Percentiles rank a stretch among this genome's conserved stretches.
phyloP scores from a whole-genome alignment of 2,329 filamentous ascomycete species.

The Hypoxylon sp. region DNA sequence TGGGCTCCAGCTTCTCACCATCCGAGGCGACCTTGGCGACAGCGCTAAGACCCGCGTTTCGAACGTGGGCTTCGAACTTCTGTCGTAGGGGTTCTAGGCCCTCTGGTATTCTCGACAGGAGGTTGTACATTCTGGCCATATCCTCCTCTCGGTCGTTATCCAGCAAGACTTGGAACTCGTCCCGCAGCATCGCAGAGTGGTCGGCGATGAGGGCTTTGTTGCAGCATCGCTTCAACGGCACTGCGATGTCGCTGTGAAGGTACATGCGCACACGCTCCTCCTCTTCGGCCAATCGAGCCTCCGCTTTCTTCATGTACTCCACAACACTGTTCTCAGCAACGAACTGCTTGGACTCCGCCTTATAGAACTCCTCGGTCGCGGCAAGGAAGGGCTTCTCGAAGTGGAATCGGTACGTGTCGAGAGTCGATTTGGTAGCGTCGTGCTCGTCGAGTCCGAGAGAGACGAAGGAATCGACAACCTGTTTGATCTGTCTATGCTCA shows the following conservation, averaged over 20 bases:
- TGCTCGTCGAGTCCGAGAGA: slow-evolving; percentile 93
- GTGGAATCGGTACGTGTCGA: slow-evolving; percentile 91
- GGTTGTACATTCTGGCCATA: slow-evolving; percentile 93
- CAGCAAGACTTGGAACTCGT: slow-evolving; percentile 93
- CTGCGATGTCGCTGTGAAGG: slow-evolving; percentile 87
- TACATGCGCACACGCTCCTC: slow-evolving; percentile 93
- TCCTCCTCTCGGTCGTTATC: slow-evolving; percentile 96
- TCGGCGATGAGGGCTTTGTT: slow-evolving; percentile 89
- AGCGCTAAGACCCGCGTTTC: slow-evolving; percentile 85
- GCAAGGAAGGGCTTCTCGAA: slow-evolving; percentile 93
- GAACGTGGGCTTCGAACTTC: slow-evolving; percentile 91
- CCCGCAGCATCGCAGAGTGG: slow-evolving; percentile 84
- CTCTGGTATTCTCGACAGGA: slow-evolving; percentile 88
- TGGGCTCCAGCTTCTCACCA: slow-evolving; percentile 90
- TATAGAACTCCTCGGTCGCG: slow-evolving; percentile 86
- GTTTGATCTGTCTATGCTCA: slow-evolving; percentile 95
- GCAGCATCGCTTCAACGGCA: slow-evolving; percentile 84
- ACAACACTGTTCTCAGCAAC: slow-evolving; percentile 97
- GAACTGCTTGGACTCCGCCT: slow-evolving; percentile 91
- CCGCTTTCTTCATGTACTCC: slow-evolving; percentile 99
- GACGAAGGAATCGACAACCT: slow-evolving; percentile 95
- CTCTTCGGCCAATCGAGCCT: slow-evolving; percentile 87
- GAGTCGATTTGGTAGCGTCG: slow-evolving; percentile 90
- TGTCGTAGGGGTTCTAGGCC: slow-evolving; percentile 87
- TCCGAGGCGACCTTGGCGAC: slow-evolving; percentile 91